phyloP scores from a whole-genome alignment of 169 alveolate species.

The Toxoplasma gondii region DNA sequence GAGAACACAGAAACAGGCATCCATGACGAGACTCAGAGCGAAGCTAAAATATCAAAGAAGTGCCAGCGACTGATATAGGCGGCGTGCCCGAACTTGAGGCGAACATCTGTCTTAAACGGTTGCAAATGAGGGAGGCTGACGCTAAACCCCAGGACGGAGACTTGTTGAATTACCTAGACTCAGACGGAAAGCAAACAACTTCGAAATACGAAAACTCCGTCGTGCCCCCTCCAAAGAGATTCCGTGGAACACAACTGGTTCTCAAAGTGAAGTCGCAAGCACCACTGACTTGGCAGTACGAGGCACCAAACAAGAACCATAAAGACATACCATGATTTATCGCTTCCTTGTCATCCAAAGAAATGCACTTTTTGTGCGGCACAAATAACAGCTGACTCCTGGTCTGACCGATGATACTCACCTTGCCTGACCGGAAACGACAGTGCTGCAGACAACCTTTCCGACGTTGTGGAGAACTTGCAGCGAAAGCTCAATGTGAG shows the following conservation, averaged over 20 bases:
- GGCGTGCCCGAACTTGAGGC: no score
- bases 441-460: neutral
- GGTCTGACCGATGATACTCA: neutral
- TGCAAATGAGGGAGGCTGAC: neutral
- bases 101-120: no score
- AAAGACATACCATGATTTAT: no score
- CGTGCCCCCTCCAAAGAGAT: no score
- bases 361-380: no score
- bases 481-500: slow-evolving; percentile 17
- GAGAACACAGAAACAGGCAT: neutral
- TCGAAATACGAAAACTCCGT: no score
- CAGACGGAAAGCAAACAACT: neutral
- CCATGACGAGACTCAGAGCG: neutral
- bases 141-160: neutral
- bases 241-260: no score
- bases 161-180: neutral
- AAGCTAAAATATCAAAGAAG: neutral
- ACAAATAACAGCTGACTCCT: neutral
- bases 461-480: slow-evolving; percentile 23
- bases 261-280: no score
- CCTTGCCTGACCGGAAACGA: slow-evolving; percentile 1
- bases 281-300: no score
- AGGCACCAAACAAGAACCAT: no score
- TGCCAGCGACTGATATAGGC: neutral
- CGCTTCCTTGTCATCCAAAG: no score